A percentile compares a stretch with the other conserved stretches of the same genome.
Evolutionary conservation across 1,284 basidiomycete genomes (phyloP).

Genomic region (Ganoderma sinense): DNA sequence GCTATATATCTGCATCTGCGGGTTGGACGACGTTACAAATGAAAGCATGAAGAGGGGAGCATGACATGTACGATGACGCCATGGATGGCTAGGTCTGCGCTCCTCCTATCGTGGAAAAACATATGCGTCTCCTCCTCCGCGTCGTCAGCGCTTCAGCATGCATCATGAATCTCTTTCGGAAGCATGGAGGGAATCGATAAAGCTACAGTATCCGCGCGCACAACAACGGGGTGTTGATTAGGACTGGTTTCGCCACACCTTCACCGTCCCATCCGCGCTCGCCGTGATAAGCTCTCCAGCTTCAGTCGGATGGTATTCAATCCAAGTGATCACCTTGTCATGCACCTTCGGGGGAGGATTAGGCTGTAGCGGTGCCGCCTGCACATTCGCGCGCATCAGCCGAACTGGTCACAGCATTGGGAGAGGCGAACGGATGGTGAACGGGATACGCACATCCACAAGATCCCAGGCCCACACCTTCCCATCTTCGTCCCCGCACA

Average conservation of each 20-base stretch:
- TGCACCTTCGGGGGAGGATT: conserved; percentile 80
- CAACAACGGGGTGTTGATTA: background rate
- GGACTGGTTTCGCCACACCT: conserved; percentile 70
- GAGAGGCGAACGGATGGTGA: background rate
- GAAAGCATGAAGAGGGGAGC: background rate
- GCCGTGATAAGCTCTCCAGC: conserved; percentile 86
- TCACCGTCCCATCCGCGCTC: conserved; percentile 86
- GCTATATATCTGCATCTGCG: background rate
- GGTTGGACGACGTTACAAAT: background rate
- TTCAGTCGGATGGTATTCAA: conserved; percentile 87
- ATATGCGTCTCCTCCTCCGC: background rate
- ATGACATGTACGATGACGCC: conserved; percentile 15
- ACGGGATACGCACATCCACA: conserved; percentile 82
- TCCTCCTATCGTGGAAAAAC: background rate
- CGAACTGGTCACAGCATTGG: background rate
- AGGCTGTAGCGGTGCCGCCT: conserved; percentile 73
- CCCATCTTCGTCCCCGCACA: conserved; percentile 93
- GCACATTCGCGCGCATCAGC: background rate
- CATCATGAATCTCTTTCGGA: too few species aligned
- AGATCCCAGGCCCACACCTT: conserved; percentile 92
- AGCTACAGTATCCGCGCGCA: background rate
- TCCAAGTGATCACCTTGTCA: conserved; percentile 88
- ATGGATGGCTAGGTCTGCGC: background rate
- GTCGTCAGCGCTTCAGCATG: background rate
- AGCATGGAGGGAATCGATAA: background rate